Base-by-base conservation (phyloP, 495 filamentous ascomycete species). In the Podospora bellae-mahoneyi region DNA sequence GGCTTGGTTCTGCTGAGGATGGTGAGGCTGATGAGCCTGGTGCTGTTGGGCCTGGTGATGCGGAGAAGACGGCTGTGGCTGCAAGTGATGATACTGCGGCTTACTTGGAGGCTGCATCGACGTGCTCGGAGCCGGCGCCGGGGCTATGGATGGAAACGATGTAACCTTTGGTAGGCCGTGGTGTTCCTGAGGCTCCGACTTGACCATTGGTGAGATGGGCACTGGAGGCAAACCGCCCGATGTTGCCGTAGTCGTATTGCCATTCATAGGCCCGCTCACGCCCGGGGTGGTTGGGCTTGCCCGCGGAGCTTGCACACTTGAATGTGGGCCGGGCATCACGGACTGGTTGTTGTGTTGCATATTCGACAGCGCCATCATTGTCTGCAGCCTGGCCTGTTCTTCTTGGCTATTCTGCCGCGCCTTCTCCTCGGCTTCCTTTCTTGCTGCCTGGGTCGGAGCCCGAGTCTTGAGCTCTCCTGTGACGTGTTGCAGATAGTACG, bases 381-480 rank as follows among this genome's bases (percentile, higher is more conserved):
- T 88, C 66, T 92, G 84, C n/a, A 91, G 81, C 66, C 88, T 88
- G 4, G 89, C 88, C 71, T 88, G 86, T 65, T 92, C 89, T 68
- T 92, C 91, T 62, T 89, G 88, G 48, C 84, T 83, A 67, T 87
- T 86, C 69, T 87, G 81, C 68, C 86, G 86, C 57, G 87, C 86
- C 57, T 87, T 84, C 72, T 91, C 90, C 67, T 91, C 89, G 3
- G 90, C 91, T 76, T 93, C 91, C 28, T 91, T 90, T 66, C 91
- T 90, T 5, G 90, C 91, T 59, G 91, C 91, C 76, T 94, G 91
- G 26, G 84, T 88, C 1, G 92, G 92, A 0, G 91, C 94, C n/a
- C 94, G 83, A 2, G 93, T 97, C 78, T 96, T 97, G 66, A 98
- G 80, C 75, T 98, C 94, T 15, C 94, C 94, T 0, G 94, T 98